phyloP scores from a whole-genome alignment of 768 basidiomycete genomes.

The Filobasidium wieringae region DNA sequence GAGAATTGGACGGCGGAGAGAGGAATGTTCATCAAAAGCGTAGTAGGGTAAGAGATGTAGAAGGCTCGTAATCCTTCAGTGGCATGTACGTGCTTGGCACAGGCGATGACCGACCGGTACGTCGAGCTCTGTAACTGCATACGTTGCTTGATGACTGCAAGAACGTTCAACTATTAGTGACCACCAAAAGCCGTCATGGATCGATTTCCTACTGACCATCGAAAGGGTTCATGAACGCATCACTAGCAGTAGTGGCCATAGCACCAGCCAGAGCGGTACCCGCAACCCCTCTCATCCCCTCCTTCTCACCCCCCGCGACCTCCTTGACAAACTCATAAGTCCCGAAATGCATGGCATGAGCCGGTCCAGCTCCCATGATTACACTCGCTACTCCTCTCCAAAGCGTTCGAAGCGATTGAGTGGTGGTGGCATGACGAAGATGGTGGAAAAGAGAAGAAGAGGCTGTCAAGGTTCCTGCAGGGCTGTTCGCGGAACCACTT shows the following conservation, averaged over 20 bases:
- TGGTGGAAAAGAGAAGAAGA: slow-evolving; percentile 28
- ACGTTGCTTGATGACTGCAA: slow-evolving; percentile 88
- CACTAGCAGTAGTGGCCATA: slow-evolving; percentile 82
- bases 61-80: slow-evolving; percentile 81
- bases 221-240: slow-evolving; percentile 99
- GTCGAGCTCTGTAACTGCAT: slow-evolving; percentile 95
- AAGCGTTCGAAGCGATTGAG: slow-evolving; percentile 77
- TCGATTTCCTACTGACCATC: slow-evolving; percentile 91
- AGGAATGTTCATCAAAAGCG: slow-evolving; percentile 87
- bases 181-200: neutral
- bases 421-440: slow-evolving; percentile 58
- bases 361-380: slow-evolving; percentile 90
- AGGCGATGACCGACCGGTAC: slow-evolving; percentile 75
- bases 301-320: slow-evolving; percentile 60
- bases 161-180: neutral
- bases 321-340: slow-evolving; percentile 92
- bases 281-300: slow-evolving; percentile 60
- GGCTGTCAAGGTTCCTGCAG: neutral
- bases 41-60: slow-evolving; percentile 98
- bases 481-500: slow-evolving; percentile 6
- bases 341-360: slow-evolving; percentile 96
- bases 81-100: slow-evolving; percentile 69
- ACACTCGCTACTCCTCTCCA: slow-evolving; percentile 97
- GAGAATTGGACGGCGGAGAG: slow-evolving; percentile 98
- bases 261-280: slow-evolving; percentile 91